Evolutionary conservation across 163 green algal genomes (phyloP).

Genomic region (Botryococcus braunii): DNA sequence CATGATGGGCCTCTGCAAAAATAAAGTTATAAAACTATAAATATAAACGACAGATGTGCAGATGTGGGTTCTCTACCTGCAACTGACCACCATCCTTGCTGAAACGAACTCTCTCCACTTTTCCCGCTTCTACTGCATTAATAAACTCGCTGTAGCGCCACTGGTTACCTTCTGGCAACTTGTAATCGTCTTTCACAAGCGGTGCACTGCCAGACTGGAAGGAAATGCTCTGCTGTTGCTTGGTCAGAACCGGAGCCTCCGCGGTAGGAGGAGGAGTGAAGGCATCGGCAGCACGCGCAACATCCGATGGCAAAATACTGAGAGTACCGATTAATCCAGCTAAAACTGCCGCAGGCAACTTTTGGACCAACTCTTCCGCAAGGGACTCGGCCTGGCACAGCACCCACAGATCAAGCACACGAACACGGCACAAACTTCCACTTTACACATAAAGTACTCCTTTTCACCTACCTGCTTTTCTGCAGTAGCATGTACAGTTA

Average conservation of each 20-base stretch:
- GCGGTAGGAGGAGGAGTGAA: constrained; percentile 12
- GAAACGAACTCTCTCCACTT: constrained; percentile 98
- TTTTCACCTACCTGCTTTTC: too few relatives aligned
- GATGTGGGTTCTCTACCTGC: too few relatives aligned
- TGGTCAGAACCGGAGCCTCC: neutral
- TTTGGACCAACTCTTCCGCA: constrained; percentile 42
- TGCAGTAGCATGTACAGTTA: too few relatives aligned
- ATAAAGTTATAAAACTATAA: too few relatives aligned
- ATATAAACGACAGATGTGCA: too few relatives aligned
- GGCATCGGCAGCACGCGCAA: constrained; percentile 11
- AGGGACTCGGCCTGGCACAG: constrained; percentile 45
- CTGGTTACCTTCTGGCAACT: constrained; percentile 87
- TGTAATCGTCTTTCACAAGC: constrained; percentile 10
- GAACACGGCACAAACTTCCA: too few relatives aligned
- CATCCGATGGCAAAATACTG: constrained; percentile 3
- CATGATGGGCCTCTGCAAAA: neutral
- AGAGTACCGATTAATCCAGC: constrained; percentile 35
- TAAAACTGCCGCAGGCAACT: constrained; percentile 47
- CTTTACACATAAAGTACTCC: too few relatives aligned
- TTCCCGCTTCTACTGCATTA: constrained; percentile 83
- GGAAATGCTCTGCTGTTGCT: constrained; percentile 1
- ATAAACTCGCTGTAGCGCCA: constrained; percentile 99
- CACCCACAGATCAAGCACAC: too few relatives aligned
- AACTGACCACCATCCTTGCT: constrained; percentile 92
- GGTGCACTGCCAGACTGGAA: constrained; percentile 11